Evolutionary conservation across 352 stramenopile species (phyloP), one percentile per base, ranked within the genome.

Genomic region (Phytophthora idaei): DNA sequence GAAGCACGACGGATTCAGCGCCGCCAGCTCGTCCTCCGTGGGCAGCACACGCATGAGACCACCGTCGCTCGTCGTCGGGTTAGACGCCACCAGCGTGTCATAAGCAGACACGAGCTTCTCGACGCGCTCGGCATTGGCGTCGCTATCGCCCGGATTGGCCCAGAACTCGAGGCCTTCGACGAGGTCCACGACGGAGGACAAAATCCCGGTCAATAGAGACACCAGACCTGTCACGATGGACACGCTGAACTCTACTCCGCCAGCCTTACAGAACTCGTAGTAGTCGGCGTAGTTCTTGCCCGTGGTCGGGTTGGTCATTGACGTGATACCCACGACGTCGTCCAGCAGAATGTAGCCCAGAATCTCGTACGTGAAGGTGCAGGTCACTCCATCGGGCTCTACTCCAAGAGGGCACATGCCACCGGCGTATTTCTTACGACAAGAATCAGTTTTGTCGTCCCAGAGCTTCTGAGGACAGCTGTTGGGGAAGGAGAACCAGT

Each of bases 401-500:
- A 76, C 61, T n/a, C 81, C 81, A 4, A 74, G 15, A 14, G 69
- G 46, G 28, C 81, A 90, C 34, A 89, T 50, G 15, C 81, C 81
- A 34, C 77, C 78, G 1, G 64, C 37, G 51, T 84, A 76, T 39
- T 76, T 41, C 5, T 47, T 46, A 15, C 80, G 78, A 58, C 77
- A 89, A 21, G 49, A 31, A 9, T 53, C 67, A 0, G 73, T 86
- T 64, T 89, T 92, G 28, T 75, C 48, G 4, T 46, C 36, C 78
- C 75, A 90, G 17, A 76, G 53, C n/a, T 78, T 14, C 29, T 70
- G 62, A 11, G 76, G 81, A 21, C 83, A 94, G 17, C 68, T 89
- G 67, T 92, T 92, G 5, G 87, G 84, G 77, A 89, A 93, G 47
- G 87, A 94, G 71, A 85, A 92, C 87, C 84, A 93, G 70, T 87